phyloP scores from a whole-genome alignment of 2,329 filamentous ascomycete species.

The Ceratocystis albifundus region DNA sequence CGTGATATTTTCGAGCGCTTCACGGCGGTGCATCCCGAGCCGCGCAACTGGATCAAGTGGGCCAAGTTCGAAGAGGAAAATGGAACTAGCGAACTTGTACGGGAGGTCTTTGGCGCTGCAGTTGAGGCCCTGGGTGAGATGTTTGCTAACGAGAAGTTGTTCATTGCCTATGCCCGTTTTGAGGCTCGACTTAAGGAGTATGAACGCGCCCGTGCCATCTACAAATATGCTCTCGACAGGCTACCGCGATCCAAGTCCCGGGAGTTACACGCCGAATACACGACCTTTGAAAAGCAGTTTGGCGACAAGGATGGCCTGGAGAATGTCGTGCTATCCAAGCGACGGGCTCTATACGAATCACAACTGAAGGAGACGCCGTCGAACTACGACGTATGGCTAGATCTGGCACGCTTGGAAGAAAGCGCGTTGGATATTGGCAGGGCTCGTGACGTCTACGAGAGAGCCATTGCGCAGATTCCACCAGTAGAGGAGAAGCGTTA shows the following conservation, averaged over 20 bases:
- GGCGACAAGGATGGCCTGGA: constrained; percentile 88
- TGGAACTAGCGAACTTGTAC: constrained; percentile 79
- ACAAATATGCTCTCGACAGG: constrained; percentile 90
- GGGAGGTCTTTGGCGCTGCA: constrained; percentile 80
- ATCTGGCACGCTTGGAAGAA: constrained; percentile 86
- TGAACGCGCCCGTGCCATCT: constrained; percentile 85
- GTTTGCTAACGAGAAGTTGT: constrained; percentile 90
- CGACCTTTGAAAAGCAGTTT: constrained; percentile 96
- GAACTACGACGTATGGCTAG: constrained; percentile 96
- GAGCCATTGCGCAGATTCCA: constrained; percentile 88
- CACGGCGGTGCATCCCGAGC: constrained; percentile 84
- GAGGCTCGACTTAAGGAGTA: constrained; percentile 93
- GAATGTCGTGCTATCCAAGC: constrained; percentile 88
- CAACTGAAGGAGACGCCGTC: constrained; percentile 87
- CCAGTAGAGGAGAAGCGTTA: constrained; percentile 94
- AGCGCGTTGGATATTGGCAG: constrained; percentile 68
- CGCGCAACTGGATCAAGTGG: constrained; percentile 98
- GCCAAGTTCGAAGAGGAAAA: constrained; percentile 93
- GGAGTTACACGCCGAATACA: constrained; percentile 83
- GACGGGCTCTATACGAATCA: constrained; percentile 86
- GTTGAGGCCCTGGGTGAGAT: constrained; percentile 86
- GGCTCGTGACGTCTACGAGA: constrained; percentile 85
- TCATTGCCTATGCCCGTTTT: constrained; percentile 90
- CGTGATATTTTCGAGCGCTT: constrained; percentile 81
- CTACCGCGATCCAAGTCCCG: constrained; percentile 78